Base-by-base conservation (phyloP, 805 yeast species). In the Candida quercuum region DNA sequence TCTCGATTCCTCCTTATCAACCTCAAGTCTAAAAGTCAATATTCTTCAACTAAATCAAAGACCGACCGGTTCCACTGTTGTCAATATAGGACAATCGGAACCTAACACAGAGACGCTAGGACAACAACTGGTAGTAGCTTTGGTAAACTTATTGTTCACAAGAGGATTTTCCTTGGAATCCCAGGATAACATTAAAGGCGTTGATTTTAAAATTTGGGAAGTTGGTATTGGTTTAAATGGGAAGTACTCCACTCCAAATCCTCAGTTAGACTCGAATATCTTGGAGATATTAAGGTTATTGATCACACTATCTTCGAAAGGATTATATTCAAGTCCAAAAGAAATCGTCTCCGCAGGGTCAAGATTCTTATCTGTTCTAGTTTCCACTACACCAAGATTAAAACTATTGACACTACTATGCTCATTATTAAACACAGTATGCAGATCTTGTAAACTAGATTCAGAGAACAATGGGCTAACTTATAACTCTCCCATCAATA, bases 241-340 rank as follows among this genome's bases (percentile, higher is more conserved):
- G 38, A 33, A 39, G 37, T 63, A 49, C 47, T 42, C 47, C 26
- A 49, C 37, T 25, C 74, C 64, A 32, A 60, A 53, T 14, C 60
- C 72, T 1, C 61, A 64, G 17, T 51, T 76, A 28, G 89, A 84
- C 47, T 55, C 76, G 19, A 78, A 84, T 52, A 71, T 95, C 48
- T 60, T 79, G 5, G 94, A 85, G 51, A 62, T 85, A 2, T 48
- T 91, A 27, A 64, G 81, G 33, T 61, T 87, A 7, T 38, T 91
- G 10, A 49, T 84, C 7, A 66, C 80, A 0, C 59, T 89, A 6
- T 65, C 74, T 17, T 81, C 95, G 2, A 72, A 71, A 33, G 69
- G 78, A 13, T 53, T 88, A 33, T 88, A 85, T 54, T 56, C 52
- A 4, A 39, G 61, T 3, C 67, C 75, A 1, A 48, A 67, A 6